These are phyloP conservation scores for Puccinia coronata DNA, from an alignment of 1,284 basidiomycete genomes.

Conservation along the genomic window DNA sequence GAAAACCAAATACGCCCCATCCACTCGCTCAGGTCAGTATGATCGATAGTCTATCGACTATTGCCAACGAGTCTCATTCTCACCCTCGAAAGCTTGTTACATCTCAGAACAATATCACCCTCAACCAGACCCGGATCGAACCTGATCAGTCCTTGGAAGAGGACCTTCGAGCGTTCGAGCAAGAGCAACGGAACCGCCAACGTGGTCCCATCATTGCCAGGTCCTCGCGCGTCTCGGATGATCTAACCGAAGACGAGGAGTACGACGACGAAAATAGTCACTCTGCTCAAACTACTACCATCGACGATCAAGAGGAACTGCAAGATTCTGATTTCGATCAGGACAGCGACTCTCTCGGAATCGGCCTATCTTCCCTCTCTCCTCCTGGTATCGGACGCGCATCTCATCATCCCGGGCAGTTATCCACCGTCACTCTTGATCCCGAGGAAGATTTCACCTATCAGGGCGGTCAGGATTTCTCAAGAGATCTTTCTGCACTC, in stretches of 20 bases:
- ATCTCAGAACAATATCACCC: conserved; percentile 13
- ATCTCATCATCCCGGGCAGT: conserved; percentile 13
- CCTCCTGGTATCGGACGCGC: conserved; percentile 48
- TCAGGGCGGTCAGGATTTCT: conserved; percentile 35
- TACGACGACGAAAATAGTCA: conserved; percentile 19
- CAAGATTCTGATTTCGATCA: conserved; percentile 14
- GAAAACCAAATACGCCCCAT: conserved; percentile 26
- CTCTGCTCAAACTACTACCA: conserved; percentile 28
- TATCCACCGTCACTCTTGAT: conserved; percentile 34
- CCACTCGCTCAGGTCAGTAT: conserved; percentile 49
- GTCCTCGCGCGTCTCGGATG: conserved; percentile 19
- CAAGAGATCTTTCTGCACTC: conserved; percentile 44
- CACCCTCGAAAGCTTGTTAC: background rate
- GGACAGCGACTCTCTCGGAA: conserved; percentile 23
- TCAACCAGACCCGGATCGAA: background rate
- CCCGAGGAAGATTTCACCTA: conserved; percentile 32
- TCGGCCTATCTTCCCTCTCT: conserved; percentile 45
- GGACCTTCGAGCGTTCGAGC: conserved; percentile 25
- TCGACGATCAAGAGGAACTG: conserved; percentile 27
- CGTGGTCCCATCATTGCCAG: background rate
- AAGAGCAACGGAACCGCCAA: conserved; percentile 25
- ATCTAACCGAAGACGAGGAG: conserved; percentile 33
- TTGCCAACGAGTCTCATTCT: background rate
- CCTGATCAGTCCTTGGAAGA: conserved; percentile 38
- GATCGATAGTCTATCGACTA: conserved; percentile 38